Percentiles rank a stretch among this genome's conserved stretches.
Conservation (phyloP, 352 stramenopile species). For the Globisporangium paroecandrum region DNA sequence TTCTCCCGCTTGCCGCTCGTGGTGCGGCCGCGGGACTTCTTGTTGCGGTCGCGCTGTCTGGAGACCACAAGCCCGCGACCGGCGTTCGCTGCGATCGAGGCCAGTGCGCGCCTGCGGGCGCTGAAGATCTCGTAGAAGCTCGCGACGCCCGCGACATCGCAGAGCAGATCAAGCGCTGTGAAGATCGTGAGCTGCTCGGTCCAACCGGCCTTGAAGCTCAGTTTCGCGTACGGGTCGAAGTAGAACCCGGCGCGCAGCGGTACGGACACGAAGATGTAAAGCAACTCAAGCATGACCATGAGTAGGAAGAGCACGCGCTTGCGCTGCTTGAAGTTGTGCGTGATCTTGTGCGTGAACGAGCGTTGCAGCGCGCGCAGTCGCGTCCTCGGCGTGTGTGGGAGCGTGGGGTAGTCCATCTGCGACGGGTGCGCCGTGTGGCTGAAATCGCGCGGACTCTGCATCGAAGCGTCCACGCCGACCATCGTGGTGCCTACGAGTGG, state of each 20-base stretch:
- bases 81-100: constrained; percentile 28
- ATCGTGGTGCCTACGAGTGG: not conserved
- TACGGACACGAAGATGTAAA: constrained; percentile 41
- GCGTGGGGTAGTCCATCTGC: not conserved
- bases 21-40: not conserved
- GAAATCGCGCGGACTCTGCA: constrained; percentile 16
- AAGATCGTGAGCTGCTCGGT: constrained; percentile 46
- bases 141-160: constrained; percentile 36
- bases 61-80: constrained; percentile 18
- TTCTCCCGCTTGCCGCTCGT: not conserved
- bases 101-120: constrained; percentile 35
- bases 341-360: constrained; percentile 4
- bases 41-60: constrained; percentile 13
- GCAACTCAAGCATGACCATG: constrained; percentile 23
- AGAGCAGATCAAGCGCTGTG: constrained; percentile 44
- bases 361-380: not conserved
- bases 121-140: constrained; percentile 56
- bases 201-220: constrained; percentile 27
- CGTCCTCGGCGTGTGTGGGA: not conserved
- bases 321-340: constrained; percentile 11
- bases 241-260: constrained; percentile 41
- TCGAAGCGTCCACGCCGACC: constrained; percentile 12
- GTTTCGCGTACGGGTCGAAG: constrained; percentile 32
- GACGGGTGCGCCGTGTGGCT: constrained; percentile 7
- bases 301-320: constrained; percentile 22